These are phyloP conservation scores for Nicotiana attenuata DNA, from an alignment of 257 asterid genomes.

Conservation along the genomic window DNA sequence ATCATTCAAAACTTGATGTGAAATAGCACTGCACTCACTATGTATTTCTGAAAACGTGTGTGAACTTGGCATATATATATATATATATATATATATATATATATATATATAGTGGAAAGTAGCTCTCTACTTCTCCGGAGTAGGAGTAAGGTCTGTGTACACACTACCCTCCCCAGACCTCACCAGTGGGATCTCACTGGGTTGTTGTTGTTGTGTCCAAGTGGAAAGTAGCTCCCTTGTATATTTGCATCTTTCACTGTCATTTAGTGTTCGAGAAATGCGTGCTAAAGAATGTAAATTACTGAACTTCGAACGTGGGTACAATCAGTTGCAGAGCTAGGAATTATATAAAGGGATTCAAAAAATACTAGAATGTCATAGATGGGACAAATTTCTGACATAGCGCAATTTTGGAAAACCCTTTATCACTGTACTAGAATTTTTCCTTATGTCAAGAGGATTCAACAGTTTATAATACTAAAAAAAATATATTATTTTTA, in stretches of 20 bases:
- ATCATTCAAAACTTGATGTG: background rate
- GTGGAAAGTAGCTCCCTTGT: background rate
- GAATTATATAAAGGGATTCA: too few relatives aligned
- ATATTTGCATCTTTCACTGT: background rate
- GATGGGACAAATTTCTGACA: too few relatives aligned
- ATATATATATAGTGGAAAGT: background rate
- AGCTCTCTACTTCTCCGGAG: too few relatives aligned
- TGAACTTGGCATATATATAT: background rate
- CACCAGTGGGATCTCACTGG: too few relatives aligned
- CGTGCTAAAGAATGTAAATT: background rate
- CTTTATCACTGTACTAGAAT: too few relatives aligned
- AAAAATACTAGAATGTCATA: too few relatives aligned
- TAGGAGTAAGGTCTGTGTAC: too few relatives aligned
- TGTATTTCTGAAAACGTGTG: background rate
- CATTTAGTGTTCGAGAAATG: background rate
- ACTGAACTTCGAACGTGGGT: background rate
- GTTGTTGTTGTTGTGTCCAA: background rate
- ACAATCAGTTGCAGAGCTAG: background rate
- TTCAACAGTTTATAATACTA: too few relatives aligned
- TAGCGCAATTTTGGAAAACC: too few relatives aligned
- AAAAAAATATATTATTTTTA: too few relatives aligned
- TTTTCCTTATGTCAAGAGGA: too few relatives aligned
- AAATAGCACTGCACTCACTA: background rate
- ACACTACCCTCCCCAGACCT: too few relatives aligned
- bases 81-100: background rate